phyloP scores from a whole-genome alignment of 2,329 filamentous ascomycete genomes.

The Chrysosphaeria jannelii region DNA sequence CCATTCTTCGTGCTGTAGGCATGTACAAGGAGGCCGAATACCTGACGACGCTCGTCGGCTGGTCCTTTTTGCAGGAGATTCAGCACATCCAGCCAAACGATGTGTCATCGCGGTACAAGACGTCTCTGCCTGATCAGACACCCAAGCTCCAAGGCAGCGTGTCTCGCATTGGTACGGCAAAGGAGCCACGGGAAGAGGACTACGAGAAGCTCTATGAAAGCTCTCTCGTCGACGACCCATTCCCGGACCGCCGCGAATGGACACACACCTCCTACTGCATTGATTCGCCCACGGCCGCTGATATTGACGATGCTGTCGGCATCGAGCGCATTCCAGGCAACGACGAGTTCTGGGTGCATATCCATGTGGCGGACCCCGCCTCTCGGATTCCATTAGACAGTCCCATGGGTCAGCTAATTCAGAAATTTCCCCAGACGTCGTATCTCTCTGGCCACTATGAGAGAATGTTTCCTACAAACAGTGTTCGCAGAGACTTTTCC shows the following conservation, averaged over 20 bases:
- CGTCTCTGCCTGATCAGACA: conserved; percentile 19
- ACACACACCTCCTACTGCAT: conserved; percentile 39
- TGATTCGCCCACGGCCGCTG: conserved; percentile 30
- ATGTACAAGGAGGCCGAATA: conserved; percentile 22
- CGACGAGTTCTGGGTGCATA: conserved; percentile 39
- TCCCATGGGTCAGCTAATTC: conserved; percentile 26
- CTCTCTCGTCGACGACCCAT: conserved; percentile 14
- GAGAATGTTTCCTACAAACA: conserved; percentile 23
- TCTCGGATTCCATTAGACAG: conserved; percentile 32
- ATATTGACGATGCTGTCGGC: conserved; percentile 59
- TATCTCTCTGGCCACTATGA: conserved; percentile 27
- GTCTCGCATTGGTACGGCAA: conserved; percentile 7
- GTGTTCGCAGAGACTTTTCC: conserved; percentile 21
- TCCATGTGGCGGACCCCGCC: conserved; percentile 53
- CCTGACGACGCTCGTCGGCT: conserved; percentile 17
- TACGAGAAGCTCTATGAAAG: too few species aligned
- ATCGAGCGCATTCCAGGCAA: conserved; percentile 23
- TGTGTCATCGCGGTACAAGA: conserved; percentile 29
- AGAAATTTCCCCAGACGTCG: conserved; percentile 25
- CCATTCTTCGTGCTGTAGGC: conserved; percentile 28
- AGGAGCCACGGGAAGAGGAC: not conserved
- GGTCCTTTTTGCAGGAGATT: conserved; percentile 46
- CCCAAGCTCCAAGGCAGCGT: conserved; percentile 15
- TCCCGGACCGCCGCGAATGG: conserved; percentile 26
- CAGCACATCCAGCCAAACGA: conserved; percentile 43